Evolutionary conservation across 805 yeast species (phyloP).

Genomic region (Candida palmyrensis): DNA sequence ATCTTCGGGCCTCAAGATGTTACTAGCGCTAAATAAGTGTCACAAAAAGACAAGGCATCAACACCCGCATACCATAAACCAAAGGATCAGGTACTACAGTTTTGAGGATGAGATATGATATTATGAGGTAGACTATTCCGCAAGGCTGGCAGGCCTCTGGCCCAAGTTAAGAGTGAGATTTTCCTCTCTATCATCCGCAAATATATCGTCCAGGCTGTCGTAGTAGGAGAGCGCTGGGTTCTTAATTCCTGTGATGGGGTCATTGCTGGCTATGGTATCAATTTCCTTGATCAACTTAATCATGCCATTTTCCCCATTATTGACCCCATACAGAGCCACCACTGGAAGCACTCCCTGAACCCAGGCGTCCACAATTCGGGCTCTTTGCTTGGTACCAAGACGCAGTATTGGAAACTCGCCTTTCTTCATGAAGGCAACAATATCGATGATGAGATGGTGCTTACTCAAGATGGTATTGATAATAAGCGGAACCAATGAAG

Average conservation of each 20-base stretch:
- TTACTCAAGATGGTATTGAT: constrained; percentile 72
- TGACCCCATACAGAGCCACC: constrained; percentile 42
- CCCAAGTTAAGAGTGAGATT: constrained; percentile 20
- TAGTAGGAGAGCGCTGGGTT: constrained; percentile 41
- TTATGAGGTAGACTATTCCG: not conserved
- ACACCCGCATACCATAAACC: no score
- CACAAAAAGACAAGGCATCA: no score
- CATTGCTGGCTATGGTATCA: constrained; percentile 35
- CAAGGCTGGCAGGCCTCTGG: constrained; percentile 10
- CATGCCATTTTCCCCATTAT: constrained; percentile 63
- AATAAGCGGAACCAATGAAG: constrained; percentile 79
- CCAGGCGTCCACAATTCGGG: constrained; percentile 55
- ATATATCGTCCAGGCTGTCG: constrained; percentile 27
- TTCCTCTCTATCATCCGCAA: constrained; percentile 26
- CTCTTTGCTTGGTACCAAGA: constrained; percentile 73
- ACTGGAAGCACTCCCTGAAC: constrained; percentile 42
- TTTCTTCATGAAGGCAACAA: constrained; percentile 70
- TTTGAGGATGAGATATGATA: no score
- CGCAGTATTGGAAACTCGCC: constrained; percentile 66
- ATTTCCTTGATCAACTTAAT: constrained; percentile 54
- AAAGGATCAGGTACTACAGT: no score
- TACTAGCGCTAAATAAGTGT: no score
- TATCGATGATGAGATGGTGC: constrained; percentile 79
- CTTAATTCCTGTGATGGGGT: constrained; percentile 34
- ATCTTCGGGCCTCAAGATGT: no score